Percentiles rank a stretch among this genome's conserved stretches.
Conservation (phyloP, 2,329 filamentous ascomycete species). For the Fusarium annulatum region DNA sequence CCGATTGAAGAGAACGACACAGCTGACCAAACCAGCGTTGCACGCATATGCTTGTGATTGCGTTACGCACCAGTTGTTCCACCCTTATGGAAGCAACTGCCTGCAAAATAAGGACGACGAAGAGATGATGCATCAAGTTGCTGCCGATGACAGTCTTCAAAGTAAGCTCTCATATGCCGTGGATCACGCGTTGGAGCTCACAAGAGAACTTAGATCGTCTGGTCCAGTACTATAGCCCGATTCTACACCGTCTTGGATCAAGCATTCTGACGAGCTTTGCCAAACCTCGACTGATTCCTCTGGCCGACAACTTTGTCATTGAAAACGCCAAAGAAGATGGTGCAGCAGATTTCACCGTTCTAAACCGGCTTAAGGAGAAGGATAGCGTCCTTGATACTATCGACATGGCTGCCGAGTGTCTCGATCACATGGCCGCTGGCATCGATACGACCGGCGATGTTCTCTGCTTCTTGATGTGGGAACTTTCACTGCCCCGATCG, state of each 20-base stretch:
- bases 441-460: slow-evolving; percentile 79
- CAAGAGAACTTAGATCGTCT: slow-evolving; percentile 61
- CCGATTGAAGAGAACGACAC: neutral
- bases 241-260: slow-evolving; percentile 60
- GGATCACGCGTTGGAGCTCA: slow-evolving; percentile 15
- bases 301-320: slow-evolving; percentile 69
- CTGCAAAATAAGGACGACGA: slow-evolving; percentile 66
- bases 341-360: slow-evolving; percentile 65
- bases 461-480: slow-evolving; percentile 77
- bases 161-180: slow-evolving; percentile 56
- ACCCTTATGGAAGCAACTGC: slow-evolving; percentile 71
- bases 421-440: slow-evolving; percentile 77
- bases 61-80: slow-evolving; percentile 75
- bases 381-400: slow-evolving; percentile 58
- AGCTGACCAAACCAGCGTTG: slow-evolving; percentile 52
- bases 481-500: slow-evolving; percentile 71
- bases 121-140: slow-evolving; percentile 74
- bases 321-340: slow-evolving; percentile 59
- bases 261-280: slow-evolving; percentile 60
- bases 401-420: slow-evolving; percentile 73
- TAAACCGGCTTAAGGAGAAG: slow-evolving; percentile 68
- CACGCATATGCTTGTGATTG: slow-evolving; percentile 78
- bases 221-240: slow-evolving; percentile 67
- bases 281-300: slow-evolving; percentile 66
- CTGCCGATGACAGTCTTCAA: slow-evolving; percentile 74